Evolutionary conservation across 192 early-diverging fungal species (phyloP).

Genomic region (Backusella sp.): DNA sequence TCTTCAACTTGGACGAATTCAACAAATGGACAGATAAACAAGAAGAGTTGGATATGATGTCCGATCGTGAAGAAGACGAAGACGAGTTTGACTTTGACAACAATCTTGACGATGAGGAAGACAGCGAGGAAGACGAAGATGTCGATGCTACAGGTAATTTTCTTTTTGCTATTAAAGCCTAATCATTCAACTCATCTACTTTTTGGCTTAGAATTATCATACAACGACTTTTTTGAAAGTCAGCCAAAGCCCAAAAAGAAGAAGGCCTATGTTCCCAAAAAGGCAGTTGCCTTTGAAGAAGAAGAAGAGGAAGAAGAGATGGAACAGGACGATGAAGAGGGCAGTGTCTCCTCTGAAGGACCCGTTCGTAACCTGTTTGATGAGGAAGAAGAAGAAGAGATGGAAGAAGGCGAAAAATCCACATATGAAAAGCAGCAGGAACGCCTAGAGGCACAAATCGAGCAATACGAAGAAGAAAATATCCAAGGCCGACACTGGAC

Average conservation of each 20-base stretch:
- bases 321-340: conserved; percentile 39
- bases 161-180: not conserved
- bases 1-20: conserved; percentile 93
- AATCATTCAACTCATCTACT: too few relatives aligned
- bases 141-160: conserved; percentile 45
- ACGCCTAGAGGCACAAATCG: conserved; percentile 68
- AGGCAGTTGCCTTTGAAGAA: conserved; percentile 44
- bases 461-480: conserved; percentile 83
- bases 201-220: conserved; percentile 66
- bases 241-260: conserved; percentile 42
- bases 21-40: conserved; percentile 72
- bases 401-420: conserved; percentile 56
- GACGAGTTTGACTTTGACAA: conserved; percentile 69
- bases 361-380: conserved; percentile 58
- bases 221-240: conserved; percentile 83
- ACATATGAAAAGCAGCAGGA: conserved; percentile 81
- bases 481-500: conserved; percentile 87
- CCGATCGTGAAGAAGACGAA: conserved; percentile 56
- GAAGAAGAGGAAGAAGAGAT: conserved; percentile 45
- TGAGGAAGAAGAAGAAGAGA: conserved; percentile 57
- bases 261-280: conserved; percentile 8
- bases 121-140: conserved; percentile 60
- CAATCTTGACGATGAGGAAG: conserved; percentile 66
- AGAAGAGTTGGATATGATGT: conserved; percentile 58
- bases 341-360: conserved; percentile 12